Evolutionary conservation across 768 basidiomycete genomes (phyloP).

Genomic region (Hygrophorus pudorinus): DNA sequence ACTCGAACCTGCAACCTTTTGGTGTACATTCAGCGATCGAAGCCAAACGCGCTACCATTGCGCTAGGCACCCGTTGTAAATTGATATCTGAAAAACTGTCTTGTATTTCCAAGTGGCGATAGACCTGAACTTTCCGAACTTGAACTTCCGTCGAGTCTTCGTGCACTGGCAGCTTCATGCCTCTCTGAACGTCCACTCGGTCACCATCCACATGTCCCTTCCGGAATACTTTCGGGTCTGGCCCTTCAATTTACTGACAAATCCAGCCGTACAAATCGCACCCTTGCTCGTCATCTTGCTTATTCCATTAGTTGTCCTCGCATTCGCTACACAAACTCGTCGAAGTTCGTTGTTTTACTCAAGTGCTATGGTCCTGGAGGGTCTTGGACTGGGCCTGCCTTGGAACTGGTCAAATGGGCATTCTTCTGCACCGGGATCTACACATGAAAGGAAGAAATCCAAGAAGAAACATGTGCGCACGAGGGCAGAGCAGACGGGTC

Average conservation of each 20-base stretch:
- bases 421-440: slow-evolving; percentile 3
- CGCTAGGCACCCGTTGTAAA: slow-evolving; percentile 59
- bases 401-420: slow-evolving; percentile 48
- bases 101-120: neutral
- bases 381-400: slow-evolving; percentile 41
- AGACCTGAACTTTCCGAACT: neutral
- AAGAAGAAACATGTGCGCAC: slow-evolving; percentile 42
- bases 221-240: slow-evolving; percentile 29
- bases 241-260: slow-evolving; percentile 31
- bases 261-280: slow-evolving; percentile 38
- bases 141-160: neutral
- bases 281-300: slow-evolving; percentile 42
- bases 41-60: slow-evolving; percentile 96
- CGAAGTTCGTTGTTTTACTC: slow-evolving; percentile 19
- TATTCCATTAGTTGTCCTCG: slow-evolving; percentile 17
- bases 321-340: slow-evolving; percentile 18
- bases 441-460: slow-evolving; percentile 27
- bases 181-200: slow-evolving; percentile 1
- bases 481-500: slow-evolving; percentile 45
- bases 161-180: slow-evolving; percentile 7
- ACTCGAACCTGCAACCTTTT: slow-evolving; percentile 97
- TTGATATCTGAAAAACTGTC: neutral
- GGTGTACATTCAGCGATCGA: slow-evolving; percentile 45
- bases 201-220: slow-evolving; percentile 31
- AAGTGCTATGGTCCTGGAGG: slow-evolving; percentile 47